These are phyloP conservation scores for Ceratocystiopsis sp. DNA, from an alignment of 2,329 filamentous ascomycete species.

Conservation along the genomic window DNA sequence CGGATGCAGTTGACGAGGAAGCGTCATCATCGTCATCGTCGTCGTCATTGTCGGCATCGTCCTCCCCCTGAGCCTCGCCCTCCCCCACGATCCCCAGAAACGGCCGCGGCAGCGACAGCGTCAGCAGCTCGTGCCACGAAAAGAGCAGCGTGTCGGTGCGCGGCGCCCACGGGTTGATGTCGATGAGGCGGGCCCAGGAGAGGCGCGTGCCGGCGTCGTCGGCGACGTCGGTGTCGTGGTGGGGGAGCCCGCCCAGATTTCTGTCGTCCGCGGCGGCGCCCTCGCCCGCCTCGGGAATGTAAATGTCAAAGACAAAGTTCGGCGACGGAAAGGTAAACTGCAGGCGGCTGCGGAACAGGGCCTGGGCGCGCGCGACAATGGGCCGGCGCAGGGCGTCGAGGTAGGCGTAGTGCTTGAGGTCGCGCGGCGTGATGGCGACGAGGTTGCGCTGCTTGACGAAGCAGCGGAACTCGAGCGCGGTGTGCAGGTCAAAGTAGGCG, in stretches of 20 bases:
- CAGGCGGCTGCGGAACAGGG: constrained; percentile 62
- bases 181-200: constrained; percentile 66
- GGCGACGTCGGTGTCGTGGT: constrained; percentile 7
- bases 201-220: constrained; percentile 30
- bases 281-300: constrained; percentile 48
- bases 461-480: constrained; percentile 84
- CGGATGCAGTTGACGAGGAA: constrained; percentile 28
- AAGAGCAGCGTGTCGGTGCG: constrained; percentile 82
- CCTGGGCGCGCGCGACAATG: constrained; percentile 49
- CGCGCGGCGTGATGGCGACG: constrained; percentile 72
- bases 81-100: constrained; percentile 30
- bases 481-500: constrained; percentile 76
- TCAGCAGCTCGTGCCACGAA: constrained; percentile 74
- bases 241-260: constrained; percentile 13
- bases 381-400: constrained; percentile 45
- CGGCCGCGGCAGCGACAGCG: constrained; percentile 44
- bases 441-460: constrained; percentile 75
- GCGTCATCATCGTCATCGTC: constrained; percentile 12
- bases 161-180: constrained; percentile 89
- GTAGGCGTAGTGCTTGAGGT: constrained; percentile 82
- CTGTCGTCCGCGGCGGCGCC: constrained; percentile 19
- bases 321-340: constrained; percentile 66
- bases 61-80: constrained; percentile 10
- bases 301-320: constrained; percentile 82
- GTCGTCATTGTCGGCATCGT: constrained; percentile 19